Base-by-base conservation (phyloP, 495 filamentous ascomycete species). In the Penicillium longicatenatum region DNA sequence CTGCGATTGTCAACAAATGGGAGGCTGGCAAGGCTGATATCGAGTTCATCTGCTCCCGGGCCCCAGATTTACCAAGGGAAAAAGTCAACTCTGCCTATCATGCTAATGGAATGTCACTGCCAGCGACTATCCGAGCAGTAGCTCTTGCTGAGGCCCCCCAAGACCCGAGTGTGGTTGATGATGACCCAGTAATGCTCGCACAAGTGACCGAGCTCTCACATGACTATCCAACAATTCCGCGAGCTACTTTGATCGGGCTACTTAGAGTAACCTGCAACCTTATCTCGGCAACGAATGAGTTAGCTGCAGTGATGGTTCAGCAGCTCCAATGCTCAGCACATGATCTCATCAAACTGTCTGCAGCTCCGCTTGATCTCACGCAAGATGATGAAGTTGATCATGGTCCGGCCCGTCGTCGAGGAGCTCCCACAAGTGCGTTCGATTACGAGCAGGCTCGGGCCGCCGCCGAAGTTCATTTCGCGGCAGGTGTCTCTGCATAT, bases 61-160 rank as follows among this genome's bases (percentile, higher is more conserved):
- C 78, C 1, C 62, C 64, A 10, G 61, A 68, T 44, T 64, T 81
- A 17, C 64, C 86, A 8, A 66, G 78, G 6, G 70, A 66, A n/a
- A 72, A 80, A 12, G 79, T 90, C 6, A 62, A 75, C 0, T 90
- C 86, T 2, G 64, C 79, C 4, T 91, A 91, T 60, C 83, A 90
- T 67, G 68, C 75, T 11, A 82, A 84, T 56, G 79, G 81, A 10
- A 82, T 81, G n/a, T 86, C 85, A 14, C 49, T 86, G 5, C 57
- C 78, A 17, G 65, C 70, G 3, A 86, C 88, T 1, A 83, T 91
- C 39, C 63, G 63, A 22, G 72, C 79, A 4, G 68, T 90, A 55
- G 86, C 55, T 59, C 75, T 44, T 50, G 49, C 55, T 6, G 45
- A 74, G 44, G 62, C 65, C 1, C 68, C 69, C 1, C 61, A 67